Conservation (phyloP, 495 filamentous ascomycete species). For the Podospora pseudocomata region DNA sequence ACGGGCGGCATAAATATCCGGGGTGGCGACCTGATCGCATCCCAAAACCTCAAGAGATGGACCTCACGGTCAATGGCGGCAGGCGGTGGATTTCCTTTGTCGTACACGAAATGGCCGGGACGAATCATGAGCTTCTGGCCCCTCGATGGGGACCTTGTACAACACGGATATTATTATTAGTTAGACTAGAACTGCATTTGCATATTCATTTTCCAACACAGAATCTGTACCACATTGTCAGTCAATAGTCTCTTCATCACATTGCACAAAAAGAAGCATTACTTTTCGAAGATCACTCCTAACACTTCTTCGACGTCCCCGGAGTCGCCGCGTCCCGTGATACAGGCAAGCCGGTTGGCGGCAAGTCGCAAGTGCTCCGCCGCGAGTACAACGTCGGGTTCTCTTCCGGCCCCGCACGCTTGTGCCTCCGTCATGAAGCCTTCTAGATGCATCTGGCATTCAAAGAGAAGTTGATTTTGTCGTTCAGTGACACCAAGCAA, state of each 20-base stretch:
- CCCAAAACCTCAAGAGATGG: constrained; percentile 1
- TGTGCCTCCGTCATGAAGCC: constrained; percentile 58
- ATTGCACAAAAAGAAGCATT: constrained; percentile 6
- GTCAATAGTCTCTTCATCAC: background rate
- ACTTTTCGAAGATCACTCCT: constrained; percentile 98
- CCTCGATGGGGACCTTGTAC: constrained; percentile 18
- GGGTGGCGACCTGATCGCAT: background rate
- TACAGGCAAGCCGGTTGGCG: constrained; percentile 73
- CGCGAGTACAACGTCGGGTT: constrained; percentile 77
- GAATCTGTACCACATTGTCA: constrained; percentile 22
- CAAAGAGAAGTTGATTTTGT: constrained; percentile 74
- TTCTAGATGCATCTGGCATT: constrained; percentile 65
- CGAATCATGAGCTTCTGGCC: constrained; percentile 8
- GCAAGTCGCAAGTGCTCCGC: constrained; percentile 84
- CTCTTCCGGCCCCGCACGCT: constrained; percentile 12
- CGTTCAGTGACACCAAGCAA: constrained; percentile 87
- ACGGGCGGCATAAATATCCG: constrained; percentile 6
- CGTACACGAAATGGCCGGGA: constrained; percentile 1
- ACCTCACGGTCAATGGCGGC: constrained; percentile 8
- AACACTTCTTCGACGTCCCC: constrained; percentile 96
- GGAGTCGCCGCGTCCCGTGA: constrained; percentile 80
- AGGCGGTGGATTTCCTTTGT: constrained; percentile 9
- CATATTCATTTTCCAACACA: constrained; percentile 33
- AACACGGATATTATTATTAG: constrained; percentile 16
- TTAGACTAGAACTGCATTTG: constrained; percentile 4